A percentile compares a stretch with the other conserved stretches of the same genome.
Conservation (phyloP, 441 rosid species). For the Populus hybrid region DNA sequence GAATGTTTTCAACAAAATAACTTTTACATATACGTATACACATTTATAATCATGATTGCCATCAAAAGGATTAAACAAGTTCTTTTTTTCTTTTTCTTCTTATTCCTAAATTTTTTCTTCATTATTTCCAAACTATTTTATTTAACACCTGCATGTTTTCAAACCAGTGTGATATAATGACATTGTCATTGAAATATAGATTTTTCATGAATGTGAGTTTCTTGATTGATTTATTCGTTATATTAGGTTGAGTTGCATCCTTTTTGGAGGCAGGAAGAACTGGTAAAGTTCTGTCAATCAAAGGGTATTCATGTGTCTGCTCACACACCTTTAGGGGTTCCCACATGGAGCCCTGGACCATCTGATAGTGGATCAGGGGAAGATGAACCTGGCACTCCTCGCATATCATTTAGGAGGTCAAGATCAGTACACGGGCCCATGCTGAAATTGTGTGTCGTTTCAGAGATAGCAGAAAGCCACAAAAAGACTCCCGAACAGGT, state of each 20-base stretch:
- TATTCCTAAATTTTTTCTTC: not conserved
- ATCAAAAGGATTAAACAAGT: not conserved
- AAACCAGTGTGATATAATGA: not conserved
- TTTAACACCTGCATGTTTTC: not conserved
- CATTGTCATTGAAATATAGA: not conserved
- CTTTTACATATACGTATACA: not conserved
- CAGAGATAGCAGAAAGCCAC: slow-evolving; percentile 47
- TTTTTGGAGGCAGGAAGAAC: slow-evolving; percentile 65
- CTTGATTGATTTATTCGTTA: slow-evolving; percentile 14
- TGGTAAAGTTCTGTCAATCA: slow-evolving; percentile 50
- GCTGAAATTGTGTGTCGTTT: slow-evolving; percentile 57
- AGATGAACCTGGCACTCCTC: slow-evolving; percentile 64
- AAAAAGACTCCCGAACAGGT: slow-evolving; percentile 65
- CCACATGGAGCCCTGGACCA: slow-evolving; percentile 46
- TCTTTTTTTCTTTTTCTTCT: not conserved
- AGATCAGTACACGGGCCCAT: slow-evolving; percentile 64
- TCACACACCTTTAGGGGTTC: slow-evolving; percentile 62
- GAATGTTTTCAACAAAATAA: not conserved
- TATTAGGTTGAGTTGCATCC: slow-evolving; percentile 60
- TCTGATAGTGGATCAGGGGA: slow-evolving; percentile 63
- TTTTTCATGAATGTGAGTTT: slow-evolving; percentile 10
- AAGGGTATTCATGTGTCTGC: slow-evolving; percentile 65
- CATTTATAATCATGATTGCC: not conserved
- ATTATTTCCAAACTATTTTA: not conserved
- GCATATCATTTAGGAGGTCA: slow-evolving; percentile 56